Evolutionary conservation across 495 filamentous ascomycete species (phyloP), one percentile per base, ranked within the genome.

Genomic region (Apodospora peruviana): DNA sequence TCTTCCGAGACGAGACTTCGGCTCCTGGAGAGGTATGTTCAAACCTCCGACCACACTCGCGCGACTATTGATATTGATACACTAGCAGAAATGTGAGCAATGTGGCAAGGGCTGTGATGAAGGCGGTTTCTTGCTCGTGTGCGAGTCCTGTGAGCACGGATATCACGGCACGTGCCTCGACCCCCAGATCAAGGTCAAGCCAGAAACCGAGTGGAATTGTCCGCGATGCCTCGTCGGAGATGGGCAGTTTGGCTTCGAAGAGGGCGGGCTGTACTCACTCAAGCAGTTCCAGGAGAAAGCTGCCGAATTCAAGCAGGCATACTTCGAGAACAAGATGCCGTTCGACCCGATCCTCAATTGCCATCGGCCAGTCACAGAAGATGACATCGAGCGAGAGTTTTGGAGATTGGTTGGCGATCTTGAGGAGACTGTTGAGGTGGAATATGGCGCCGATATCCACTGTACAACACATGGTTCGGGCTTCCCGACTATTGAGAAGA

Each of bases 371-470:
- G 86, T 95, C 39, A 90, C 88, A 0, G 93, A 99, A 60, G 91
- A 96, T 55, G 93, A 99, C 59, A 88, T 99, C 25, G 93, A 99
- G 64, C 80, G 83, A 12, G 93, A 99, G 65, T 99, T 99, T 68
- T 99, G 93, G 93, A 80, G 88, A 51, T 73, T 97, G 19, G 91
- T 96, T 0, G 87, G 94, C 41, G 94, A 86, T 63, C 70, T 95
- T 40, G 90, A 91, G 47, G 93, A 97, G 64, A 95, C 89, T 1
- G 90, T 96, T 11, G 91, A 96, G 60, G 93, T 99, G 12, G 93
- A 99, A 65, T 99, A 99, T 61, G 93, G 93, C 29, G 93, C 93
- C 4, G 93, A 99, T 63, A 96, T 99, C 47, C 93, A 99, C 63
- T 96, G 91, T 14, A 97, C 93, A 1, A 99, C 93, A 0, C 94